These are phyloP conservation scores for Ganoderma lucidum DNA, from an alignment of 1,284 basidiomycete species.

Conservation along the genomic window DNA sequence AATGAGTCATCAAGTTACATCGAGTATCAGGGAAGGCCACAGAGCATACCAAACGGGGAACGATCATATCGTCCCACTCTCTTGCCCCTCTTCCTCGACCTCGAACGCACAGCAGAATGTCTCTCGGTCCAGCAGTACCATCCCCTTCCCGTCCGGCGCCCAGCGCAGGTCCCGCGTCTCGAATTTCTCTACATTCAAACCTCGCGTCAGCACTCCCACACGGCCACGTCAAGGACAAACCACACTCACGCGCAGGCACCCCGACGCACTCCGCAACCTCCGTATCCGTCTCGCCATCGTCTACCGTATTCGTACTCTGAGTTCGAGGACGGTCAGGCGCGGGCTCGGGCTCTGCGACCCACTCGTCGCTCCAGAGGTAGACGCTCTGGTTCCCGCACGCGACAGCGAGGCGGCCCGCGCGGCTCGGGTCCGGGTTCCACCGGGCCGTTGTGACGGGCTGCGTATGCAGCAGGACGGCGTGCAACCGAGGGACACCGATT, in stretches of 20 bases:
- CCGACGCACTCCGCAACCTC: slow-evolving; percentile 87
- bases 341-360: slow-evolving; percentile 58
- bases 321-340: background rate
- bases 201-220: slow-evolving; percentile 12
- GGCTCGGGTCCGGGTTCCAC: slow-evolving; percentile 75
- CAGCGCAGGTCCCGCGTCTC: slow-evolving; percentile 71
- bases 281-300: slow-evolving; percentile 19
- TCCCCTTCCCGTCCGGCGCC: slow-evolving; percentile 86
- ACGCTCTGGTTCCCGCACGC: slow-evolving; percentile 74
- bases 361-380: slow-evolving; percentile 86
- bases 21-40: background rate
- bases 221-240: background rate
- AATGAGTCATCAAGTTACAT: background rate
- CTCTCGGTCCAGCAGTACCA: slow-evolving; percentile 75
- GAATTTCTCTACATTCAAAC: slow-evolving; percentile 59
- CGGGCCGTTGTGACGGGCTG: slow-evolving; percentile 65
- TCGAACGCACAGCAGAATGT: slow-evolving; percentile 88
- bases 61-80: background rate
- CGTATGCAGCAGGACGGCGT: slow-evolving; percentile 71
- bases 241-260: slow-evolving; percentile 73
- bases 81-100: slow-evolving; percentile 60
- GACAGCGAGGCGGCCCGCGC: slow-evolving; percentile 71
- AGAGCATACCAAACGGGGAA: background rate
- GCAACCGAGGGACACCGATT: slow-evolving; percentile 44
- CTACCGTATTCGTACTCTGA: background rate